Base-by-base conservation (phyloP, 2,329 filamentous ascomycete genomes). In the Aspergillus candidus region DNA sequence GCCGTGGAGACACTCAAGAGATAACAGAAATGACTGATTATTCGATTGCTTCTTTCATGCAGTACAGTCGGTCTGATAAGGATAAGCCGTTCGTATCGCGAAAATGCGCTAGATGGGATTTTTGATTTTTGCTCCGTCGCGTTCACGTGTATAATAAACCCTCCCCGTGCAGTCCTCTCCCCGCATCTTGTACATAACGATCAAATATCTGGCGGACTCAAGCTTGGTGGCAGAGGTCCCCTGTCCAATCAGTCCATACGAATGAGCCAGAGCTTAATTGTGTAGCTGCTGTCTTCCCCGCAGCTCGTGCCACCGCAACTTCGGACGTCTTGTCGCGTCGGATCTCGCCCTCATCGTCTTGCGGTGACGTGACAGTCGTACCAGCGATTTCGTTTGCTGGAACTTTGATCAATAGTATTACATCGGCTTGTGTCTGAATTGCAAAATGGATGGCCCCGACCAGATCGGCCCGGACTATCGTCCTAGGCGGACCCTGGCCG, bases 381-480 rank as follows among this genome's bases (percentile, higher is more conserved):
- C 18, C 14, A 36, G 6, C 22, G 12, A 3, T 7, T 10, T n/a
- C 18, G 15, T 36, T 15, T 4, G 6, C 8, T 7, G 15, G 8
- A 17, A 12, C 18, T 11, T 11, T n/a, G 30, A 46, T 47, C 41
- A 33, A 43, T n/a, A 31, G 33, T 12, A n/a, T 30, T 17, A n/a
- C 17, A 14, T 34, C 22, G 36, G 11, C 35, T 30, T 39, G 17
- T n/a, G 11, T 3, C 6, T n/a, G 8, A 6, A 32, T 32, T 33
- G 38, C 48, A 49, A 18, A n/a, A 63, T 67, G 64, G 62, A 67
- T 45, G 62, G 61, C 14, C 62, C 64, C 11, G 71, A 73, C 48
- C 63, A 63, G 52, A 72, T 73, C 46, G 69, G 68, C 13, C 69
- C 71, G 7, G 58, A 67, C 44, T 57, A 56, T 44, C 50, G 56